Conservation (phyloP, 208 protist genomes). For the Ichthyophonus hoferi region DNA sequence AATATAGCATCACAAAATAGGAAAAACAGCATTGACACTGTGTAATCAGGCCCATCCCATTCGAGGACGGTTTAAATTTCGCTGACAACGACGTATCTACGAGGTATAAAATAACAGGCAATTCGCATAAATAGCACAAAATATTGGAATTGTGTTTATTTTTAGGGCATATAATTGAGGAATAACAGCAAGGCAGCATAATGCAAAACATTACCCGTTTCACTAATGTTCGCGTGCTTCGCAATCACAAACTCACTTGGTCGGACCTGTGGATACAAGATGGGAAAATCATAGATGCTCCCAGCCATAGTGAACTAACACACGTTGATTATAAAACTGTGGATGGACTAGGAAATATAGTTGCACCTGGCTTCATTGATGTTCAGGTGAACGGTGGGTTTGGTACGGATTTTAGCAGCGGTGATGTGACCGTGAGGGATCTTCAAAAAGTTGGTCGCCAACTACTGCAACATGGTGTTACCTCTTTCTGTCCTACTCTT, state of each 20-base stretch:
- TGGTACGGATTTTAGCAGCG: conserved; percentile 38
- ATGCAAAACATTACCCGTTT: background rate
- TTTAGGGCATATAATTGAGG: too few species aligned
- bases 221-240: background rate
- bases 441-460: background rate
- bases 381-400: conserved; percentile 35
- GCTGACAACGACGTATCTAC: too few species aligned
- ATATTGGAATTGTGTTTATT: too few species aligned
- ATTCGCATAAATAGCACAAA: too few species aligned
- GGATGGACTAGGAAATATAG: conserved; percentile 19
- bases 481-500: conserved; percentile 41
- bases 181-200: too few species aligned
- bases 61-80: too few species aligned
- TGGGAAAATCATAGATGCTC: conserved; percentile 34
- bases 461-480: conserved; percentile 36
- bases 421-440: background rate
- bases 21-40: too few species aligned
- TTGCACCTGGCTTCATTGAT: conserved; percentile 46
- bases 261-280: conserved; percentile 40
- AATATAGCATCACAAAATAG: too few species aligned
- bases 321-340: background rate
- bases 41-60: too few species aligned
- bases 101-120: too few species aligned
- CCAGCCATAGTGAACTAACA: background rate
- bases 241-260: background rate